Conservation (phyloP, 2,329 filamentous ascomycete species). For the Thermothelomyces thermophilus region DNA sequence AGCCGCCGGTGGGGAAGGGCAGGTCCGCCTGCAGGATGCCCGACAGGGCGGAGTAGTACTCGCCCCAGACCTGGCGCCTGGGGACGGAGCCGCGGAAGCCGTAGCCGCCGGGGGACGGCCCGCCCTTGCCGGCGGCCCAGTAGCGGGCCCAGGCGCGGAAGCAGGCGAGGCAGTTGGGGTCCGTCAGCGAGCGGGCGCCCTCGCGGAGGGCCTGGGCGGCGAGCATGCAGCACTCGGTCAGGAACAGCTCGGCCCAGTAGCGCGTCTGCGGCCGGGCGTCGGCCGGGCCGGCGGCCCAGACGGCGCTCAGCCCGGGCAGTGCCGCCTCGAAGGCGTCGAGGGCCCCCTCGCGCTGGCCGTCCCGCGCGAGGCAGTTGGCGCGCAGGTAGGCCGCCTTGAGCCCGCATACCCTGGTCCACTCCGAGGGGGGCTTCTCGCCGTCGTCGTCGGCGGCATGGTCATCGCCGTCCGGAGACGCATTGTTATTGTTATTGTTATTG, state of each 20-base stretch:
- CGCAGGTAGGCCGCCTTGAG: slow-evolving; percentile 74
- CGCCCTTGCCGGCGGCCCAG: slow-evolving; percentile 42
- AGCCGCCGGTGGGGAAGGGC: slow-evolving; percentile 48
- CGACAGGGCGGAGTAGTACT: slow-evolving; percentile 77
- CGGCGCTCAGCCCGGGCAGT: slow-evolving; percentile 53
- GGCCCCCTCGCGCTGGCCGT: slow-evolving; percentile 49
- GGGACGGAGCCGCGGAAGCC: slow-evolving; percentile 55
- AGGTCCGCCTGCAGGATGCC: slow-evolving; percentile 63
- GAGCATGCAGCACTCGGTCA: slow-evolving; percentile 69
- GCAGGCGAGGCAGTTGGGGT: slow-evolving; percentile 47
- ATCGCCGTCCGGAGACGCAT: slow-evolving; percentile 31
- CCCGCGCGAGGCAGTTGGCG: slow-evolving; percentile 54
- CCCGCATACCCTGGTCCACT: slow-evolving; percentile 78
- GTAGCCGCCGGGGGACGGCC: slow-evolving; percentile 41
- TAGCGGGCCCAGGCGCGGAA: slow-evolving; percentile 65
- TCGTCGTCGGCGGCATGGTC: slow-evolving; percentile 37
- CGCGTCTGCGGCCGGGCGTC: slow-evolving; percentile 53
- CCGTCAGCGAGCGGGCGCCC: slow-evolving; percentile 43
- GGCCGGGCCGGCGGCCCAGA: slow-evolving; percentile 45
- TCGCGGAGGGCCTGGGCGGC: slow-evolving; percentile 53
- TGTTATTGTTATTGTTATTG: slow-evolving; percentile 30
- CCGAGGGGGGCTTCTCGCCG: slow-evolving; percentile 37
- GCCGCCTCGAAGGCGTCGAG: slow-evolving; percentile 60
- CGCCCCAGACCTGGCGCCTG: slow-evolving; percentile 68
- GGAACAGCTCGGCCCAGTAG: slow-evolving; percentile 71